Evolutionary conservation across 2,329 filamentous ascomycete species (phyloP), one percentile per base, ranked within the genome.

Genomic region (Graphilbum fragrans): DNA sequence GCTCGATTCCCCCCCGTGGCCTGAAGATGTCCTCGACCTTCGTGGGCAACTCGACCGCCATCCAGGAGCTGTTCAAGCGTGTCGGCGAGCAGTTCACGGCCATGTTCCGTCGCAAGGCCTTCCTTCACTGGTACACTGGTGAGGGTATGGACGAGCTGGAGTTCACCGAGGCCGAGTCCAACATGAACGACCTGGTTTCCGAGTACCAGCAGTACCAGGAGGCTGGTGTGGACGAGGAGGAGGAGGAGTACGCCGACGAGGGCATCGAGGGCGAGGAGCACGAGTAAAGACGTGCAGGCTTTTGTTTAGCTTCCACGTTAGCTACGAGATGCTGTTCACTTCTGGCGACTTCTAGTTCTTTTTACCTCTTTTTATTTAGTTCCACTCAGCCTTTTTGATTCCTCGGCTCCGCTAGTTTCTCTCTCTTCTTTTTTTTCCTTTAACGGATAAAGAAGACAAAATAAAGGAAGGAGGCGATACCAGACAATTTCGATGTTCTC

Each of bases 131-230:
- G 92, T 98, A 98, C 74, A 98, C 92, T 80, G 88, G 88, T 62
- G 92, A 98, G 79, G 92, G 92, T 73, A 98, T 98, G 92, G 92
- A 98, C 71, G 92, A 98, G 82, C 96, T 98, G 92, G 92, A 98
- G 75, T 98, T 98, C 77, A 98, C 92, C 63, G 92, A 98, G 79
- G 92, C 92, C 57, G 92, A 98, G 82, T 94, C 86, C 71, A 98
- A 98, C 78, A 96, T 98, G 92, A 96, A 98, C 76, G 92, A 98
- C 68, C 74, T 98, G 62, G 90, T 98, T 58, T 94, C 87, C 48
- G 92, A 98, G 70, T 98, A 98, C 77, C 92, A 96, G 80, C 92
- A 98, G 70, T 98, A 98, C 81, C 92, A 98, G 80, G 92, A 98
- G 67, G 92, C 92, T 63, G 85, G 86, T 59, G 79, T 95, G 67